Evolutionary conservation across 352 stramenopile species (phyloP).

Genomic region (Globisporangium nodosum): DNA sequence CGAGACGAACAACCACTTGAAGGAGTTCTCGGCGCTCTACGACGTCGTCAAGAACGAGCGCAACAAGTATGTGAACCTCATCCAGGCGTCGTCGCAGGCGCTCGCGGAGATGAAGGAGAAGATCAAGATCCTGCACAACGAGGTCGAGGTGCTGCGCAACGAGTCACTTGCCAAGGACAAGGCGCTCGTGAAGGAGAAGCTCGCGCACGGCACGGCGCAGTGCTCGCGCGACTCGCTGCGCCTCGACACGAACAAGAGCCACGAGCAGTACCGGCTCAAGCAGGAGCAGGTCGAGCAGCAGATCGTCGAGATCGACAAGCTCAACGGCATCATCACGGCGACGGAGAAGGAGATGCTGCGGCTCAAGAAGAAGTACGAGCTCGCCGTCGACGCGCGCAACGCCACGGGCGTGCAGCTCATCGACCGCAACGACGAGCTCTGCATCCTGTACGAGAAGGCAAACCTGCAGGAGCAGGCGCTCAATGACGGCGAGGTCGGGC

Average conservation of each 20-base stretch:
- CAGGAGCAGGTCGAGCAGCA: slow-evolving; percentile 93
- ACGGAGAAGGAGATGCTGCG: slow-evolving; percentile 90
- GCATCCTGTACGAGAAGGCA: slow-evolving; percentile 92
- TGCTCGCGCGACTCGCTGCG: slow-evolving; percentile 86
- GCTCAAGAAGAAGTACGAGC: slow-evolving; percentile 91
- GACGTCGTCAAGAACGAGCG: slow-evolving; percentile 95
- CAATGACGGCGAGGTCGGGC: slow-evolving; percentile 68
- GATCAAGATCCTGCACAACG: slow-evolving; percentile 94
- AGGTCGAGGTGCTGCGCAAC: slow-evolving; percentile 92
- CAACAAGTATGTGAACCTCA: slow-evolving; percentile 95
- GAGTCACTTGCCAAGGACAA: slow-evolving; percentile 92
- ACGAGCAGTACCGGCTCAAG: slow-evolving; percentile 86
- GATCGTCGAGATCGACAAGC: slow-evolving; percentile 94
- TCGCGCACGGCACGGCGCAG: slow-evolving; percentile 81
- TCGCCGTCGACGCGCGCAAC: slow-evolving; percentile 83
- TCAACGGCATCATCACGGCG: slow-evolving; percentile 91
- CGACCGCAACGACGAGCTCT: slow-evolving; percentile 94
- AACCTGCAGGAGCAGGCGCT: slow-evolving; percentile 88
- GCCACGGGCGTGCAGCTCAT: slow-evolving; percentile 90
- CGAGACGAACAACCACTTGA: slow-evolving; percentile 90
- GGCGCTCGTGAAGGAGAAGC: slow-evolving; percentile 87
- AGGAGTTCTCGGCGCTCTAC: slow-evolving; percentile 92
- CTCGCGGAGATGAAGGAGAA: slow-evolving; percentile 96
- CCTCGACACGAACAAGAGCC: slow-evolving; percentile 88
- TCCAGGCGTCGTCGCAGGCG: slow-evolving; percentile 88